A percentile compares a stretch with the other conserved stretches of the same genome.
phyloP scores from a whole-genome alignment of 2,329 filamentous ascomycete genomes.

The Ceratocystis eucalypticola region DNA sequence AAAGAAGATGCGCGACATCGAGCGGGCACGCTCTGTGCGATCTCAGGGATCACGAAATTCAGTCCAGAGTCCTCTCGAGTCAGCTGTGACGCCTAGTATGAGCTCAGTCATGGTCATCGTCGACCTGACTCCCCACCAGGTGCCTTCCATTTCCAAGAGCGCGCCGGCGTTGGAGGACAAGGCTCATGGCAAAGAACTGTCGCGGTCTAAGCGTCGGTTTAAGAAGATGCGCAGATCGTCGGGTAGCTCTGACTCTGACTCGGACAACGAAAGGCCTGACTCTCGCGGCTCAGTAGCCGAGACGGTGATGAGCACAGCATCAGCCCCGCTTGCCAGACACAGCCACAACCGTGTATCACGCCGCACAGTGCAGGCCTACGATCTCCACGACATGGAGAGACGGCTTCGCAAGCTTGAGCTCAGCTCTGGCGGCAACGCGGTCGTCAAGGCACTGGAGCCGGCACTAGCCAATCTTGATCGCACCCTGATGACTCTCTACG shows the following conservation, averaged over 20 bases:
- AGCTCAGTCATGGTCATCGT: conserved; percentile 31
- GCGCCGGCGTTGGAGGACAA: background rate
- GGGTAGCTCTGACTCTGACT: background rate
- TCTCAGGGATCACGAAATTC: conserved; percentile 19
- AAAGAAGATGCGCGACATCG: conserved; percentile 31
- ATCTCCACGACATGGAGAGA: conserved; percentile 35
- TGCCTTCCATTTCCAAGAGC: conserved; percentile 4
- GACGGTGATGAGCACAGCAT: background rate
- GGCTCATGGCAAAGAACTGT: background rate
- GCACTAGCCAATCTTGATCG: conserved; percentile 34
- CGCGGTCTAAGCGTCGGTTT: background rate
- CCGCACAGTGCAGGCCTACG: conserved; percentile 22
- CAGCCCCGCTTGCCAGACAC: conserved; percentile 19
- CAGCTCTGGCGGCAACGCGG: conserved; percentile 32
- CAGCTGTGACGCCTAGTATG: conserved; percentile 22
- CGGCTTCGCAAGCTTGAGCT: conserved; percentile 34
- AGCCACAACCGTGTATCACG: conserved; percentile 11
- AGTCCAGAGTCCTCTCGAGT: background rate
- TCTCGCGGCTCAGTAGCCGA: conserved; percentile 9
- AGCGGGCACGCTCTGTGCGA: conserved; percentile 25
- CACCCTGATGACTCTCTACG: conserved; percentile 24
- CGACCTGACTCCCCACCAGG: conserved; percentile 26
- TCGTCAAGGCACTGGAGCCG: conserved; percentile 33
- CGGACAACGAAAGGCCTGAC: background rate
- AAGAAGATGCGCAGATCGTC: background rate